phyloP scores from a whole-genome alignment of 1,284 basidiomycete species.

The Ceratobasidium sp. region DNA sequence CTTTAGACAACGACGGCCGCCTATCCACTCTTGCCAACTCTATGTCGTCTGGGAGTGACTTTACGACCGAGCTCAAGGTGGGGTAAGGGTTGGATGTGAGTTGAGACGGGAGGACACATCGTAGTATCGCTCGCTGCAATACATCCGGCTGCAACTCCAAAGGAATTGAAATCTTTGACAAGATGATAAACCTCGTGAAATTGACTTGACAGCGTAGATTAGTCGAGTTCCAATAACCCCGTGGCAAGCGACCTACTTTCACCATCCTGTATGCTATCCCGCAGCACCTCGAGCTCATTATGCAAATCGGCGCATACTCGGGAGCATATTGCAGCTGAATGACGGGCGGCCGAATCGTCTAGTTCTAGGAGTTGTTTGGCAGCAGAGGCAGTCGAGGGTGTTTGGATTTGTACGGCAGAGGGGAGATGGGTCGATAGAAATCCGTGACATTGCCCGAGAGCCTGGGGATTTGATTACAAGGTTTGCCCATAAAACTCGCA shows the following conservation, averaged over 20 bases:
- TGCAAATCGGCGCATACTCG: slow-evolving; percentile 48
- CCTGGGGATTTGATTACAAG: slow-evolving; percentile 32
- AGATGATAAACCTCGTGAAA: slow-evolving; percentile 47
- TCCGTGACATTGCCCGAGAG: slow-evolving; percentile 50
- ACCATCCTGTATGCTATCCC: slow-evolving; percentile 48
- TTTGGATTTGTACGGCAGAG: slow-evolving; percentile 32
- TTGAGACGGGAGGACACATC: slow-evolving; percentile 32
- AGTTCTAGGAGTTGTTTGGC: slow-evolving; percentile 47
- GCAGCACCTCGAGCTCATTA: slow-evolving; percentile 44
- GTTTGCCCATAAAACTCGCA: no score
- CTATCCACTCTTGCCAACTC: slow-evolving; percentile 42
- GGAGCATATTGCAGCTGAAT: slow-evolving; percentile 50
- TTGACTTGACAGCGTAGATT: slow-evolving; percentile 41
- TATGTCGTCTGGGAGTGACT: slow-evolving; percentile 12
- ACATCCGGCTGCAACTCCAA: neutral
- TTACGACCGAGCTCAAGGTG: slow-evolving; percentile 12
- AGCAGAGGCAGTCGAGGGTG: slow-evolving; percentile 50
- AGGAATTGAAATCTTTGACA: slow-evolving; percentile 38
- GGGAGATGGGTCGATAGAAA: slow-evolving; percentile 47
- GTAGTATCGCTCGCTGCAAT: slow-evolving; percentile 40
- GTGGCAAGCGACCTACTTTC: slow-evolving; percentile 42
- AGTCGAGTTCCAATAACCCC: neutral
- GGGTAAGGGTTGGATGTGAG: neutral
- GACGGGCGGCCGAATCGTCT: slow-evolving; percentile 21
- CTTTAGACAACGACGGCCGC: slow-evolving; percentile 42